phyloP scores from a whole-genome alignment of 164 flowering plant species.

The Piper longum region DNA sequence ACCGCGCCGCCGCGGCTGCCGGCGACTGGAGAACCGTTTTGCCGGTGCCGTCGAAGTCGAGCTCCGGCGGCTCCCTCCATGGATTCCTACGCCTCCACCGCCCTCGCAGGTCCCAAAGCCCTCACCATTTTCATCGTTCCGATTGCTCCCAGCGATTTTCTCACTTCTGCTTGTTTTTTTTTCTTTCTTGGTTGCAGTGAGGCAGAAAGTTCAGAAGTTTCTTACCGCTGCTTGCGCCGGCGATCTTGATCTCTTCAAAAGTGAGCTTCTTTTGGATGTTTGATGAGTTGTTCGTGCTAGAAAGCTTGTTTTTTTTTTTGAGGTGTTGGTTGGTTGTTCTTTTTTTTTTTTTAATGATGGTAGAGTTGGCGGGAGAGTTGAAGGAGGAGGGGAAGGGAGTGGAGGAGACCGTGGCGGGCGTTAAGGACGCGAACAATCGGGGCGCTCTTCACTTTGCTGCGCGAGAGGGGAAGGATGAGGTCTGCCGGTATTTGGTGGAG shows the following conservation, averaged over 20 bases:
- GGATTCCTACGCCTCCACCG: constrained; percentile 19
- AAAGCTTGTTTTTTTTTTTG: background rate
- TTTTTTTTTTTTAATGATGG: background rate
- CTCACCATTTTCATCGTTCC: background rate
- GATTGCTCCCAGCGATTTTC: background rate
- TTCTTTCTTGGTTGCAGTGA: constrained; percentile 25
- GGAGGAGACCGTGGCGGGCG: constrained; percentile 47
- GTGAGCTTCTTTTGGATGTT: constrained; percentile 23
- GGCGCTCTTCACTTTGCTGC: constrained; percentile 97
- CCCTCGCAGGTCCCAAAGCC: constrained; percentile 19
- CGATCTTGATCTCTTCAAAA: constrained; percentile 65
- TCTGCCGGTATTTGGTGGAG: constrained; percentile 80
- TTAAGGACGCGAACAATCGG: constrained; percentile 87
- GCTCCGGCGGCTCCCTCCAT: background rate
- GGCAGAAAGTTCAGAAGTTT: constrained; percentile 69
- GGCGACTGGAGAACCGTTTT: too few relatives aligned
- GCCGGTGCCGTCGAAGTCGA: too few relatives aligned
- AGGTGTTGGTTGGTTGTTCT: background rate
- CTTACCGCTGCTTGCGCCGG: constrained; percentile 76
- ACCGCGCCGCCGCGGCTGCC: too few relatives aligned
- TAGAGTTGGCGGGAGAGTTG: constrained; percentile 50
- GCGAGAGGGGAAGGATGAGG: constrained; percentile 76
- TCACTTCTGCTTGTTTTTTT: background rate
- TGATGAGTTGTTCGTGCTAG: background rate
- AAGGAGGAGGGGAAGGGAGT: constrained; percentile 60